These are phyloP conservation scores for Tricharina praecox DNA, from an alignment of 495 filamentous ascomycete genomes.

Conservation along the genomic window DNA sequence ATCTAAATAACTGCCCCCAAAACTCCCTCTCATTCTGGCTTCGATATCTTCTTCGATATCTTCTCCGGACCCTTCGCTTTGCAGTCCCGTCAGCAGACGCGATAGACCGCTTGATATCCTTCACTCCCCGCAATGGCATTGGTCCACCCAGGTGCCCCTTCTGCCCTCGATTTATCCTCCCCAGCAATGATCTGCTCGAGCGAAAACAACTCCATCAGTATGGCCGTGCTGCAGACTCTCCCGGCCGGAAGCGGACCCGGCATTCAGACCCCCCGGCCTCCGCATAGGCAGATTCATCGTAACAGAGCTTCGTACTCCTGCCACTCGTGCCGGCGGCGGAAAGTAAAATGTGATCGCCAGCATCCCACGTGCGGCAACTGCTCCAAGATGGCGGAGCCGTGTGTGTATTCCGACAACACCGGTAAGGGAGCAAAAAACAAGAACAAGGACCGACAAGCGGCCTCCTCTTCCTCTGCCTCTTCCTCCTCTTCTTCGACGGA, in stretches of 20 bases:
- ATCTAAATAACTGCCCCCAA: too few species aligned
- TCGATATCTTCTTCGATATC: too few species aligned
- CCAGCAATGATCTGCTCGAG: neutral
- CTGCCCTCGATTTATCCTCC: neutral
- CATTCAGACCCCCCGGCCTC: conserved; percentile 6
- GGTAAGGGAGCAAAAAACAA: conserved; percentile 5
- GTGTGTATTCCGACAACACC: conserved; percentile 18
- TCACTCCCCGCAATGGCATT: neutral
- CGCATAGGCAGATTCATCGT: conserved; percentile 23
- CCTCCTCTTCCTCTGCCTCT: neutral
- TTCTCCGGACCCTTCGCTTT: too few species aligned
- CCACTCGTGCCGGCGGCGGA: conserved; percentile 42
- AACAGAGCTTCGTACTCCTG: conserved; percentile 25
- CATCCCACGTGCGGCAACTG: conserved; percentile 50
- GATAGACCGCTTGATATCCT: too few species aligned
- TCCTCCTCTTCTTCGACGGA: neutral
- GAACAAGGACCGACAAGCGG: conserved; percentile 1
- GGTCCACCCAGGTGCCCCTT: neutral
- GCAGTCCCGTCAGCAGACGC: too few species aligned
- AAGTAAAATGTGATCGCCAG: conserved; percentile 52
- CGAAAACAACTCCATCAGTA: conserved; percentile 1
- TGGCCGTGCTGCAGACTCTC: neutral
- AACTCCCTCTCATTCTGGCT: too few species aligned
- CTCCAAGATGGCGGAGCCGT: conserved; percentile 30
- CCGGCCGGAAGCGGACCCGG: neutral